A percentile compares a stretch with the other conserved stretches of the same genome.
Conservation (phyloP, 2,329 filamentous ascomycete species). For the Hypoxylon sp. region DNA sequence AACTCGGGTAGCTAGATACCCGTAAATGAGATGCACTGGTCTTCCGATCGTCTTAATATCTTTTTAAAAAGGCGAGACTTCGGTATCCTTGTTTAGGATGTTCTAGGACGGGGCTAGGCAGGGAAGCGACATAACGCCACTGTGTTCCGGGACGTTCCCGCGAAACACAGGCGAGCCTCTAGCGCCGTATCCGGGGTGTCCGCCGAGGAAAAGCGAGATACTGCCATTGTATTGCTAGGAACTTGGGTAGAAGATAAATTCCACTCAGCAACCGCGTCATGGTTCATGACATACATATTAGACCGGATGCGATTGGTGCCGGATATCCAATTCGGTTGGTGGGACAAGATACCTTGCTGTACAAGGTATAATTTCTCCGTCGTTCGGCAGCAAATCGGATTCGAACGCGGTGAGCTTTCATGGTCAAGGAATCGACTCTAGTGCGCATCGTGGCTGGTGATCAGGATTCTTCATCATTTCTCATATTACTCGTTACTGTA, state of each 20-base stretch:
- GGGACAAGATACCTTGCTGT: neutral
- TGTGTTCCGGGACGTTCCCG: neutral
- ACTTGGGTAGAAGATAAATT: neutral
- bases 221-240: neutral
- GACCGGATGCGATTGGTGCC: neutral
- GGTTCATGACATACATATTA: neutral
- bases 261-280: neutral
- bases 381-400: neutral
- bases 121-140: slow-evolving; percentile 7
- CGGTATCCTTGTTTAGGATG: slow-evolving; percentile 1
- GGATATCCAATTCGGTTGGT: neutral
- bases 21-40: neutral
- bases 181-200: too few species aligned
- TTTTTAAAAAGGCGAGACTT: neutral
- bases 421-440: neutral
- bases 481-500: slow-evolving; percentile 2
- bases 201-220: neutral
- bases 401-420: neutral
- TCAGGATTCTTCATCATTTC: neutral
- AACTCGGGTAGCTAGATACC: neutral
- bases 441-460: neutral
- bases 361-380: neutral
- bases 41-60: neutral
- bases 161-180: too few species aligned
- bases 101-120: neutral